A percentile compares a stretch with the other conserved stretches of the same genome.
These are phyloP conservation scores for Picochlorum sp. DNA, from an alignment of 139 green algal species.

Conservation along the genomic window DNA sequence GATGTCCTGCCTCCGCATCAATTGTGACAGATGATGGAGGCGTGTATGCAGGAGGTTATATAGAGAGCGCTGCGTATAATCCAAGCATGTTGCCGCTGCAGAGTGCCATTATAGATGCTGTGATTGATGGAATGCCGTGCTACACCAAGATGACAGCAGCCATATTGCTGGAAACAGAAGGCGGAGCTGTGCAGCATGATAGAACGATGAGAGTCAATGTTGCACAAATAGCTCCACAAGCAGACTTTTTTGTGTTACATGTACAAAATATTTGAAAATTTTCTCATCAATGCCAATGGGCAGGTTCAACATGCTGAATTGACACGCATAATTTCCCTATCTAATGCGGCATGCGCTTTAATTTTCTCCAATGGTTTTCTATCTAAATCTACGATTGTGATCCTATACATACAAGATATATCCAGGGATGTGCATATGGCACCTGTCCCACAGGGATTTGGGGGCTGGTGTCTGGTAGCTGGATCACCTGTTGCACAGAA, in stretches of 20 bases:
- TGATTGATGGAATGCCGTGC: conserved; percentile 46
- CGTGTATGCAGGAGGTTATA: conserved; percentile 55
- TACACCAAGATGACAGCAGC: conserved; percentile 49
- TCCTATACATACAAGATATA: conserved; percentile 10
- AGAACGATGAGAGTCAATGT: conserved; percentile 19
- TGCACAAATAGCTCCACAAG: conserved; percentile 28
- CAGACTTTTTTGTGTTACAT: conserved; percentile 22
- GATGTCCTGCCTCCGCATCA: conserved; percentile 57
- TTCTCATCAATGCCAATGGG: background rate
- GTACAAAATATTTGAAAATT: background rate
- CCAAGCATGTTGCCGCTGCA: conserved; percentile 71
- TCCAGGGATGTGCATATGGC: background rate
- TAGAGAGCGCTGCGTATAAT: conserved; percentile 83
- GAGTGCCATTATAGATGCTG: conserved; percentile 47
- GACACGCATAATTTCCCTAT: conserved; percentile 34
- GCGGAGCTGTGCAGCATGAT: conserved; percentile 36
- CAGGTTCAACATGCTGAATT: background rate
- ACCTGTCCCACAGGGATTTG: background rate
- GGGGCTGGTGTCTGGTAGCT: no score
- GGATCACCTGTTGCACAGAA: conserved; percentile 26
- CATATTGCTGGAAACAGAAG: conserved; percentile 51
- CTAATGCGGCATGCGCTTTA: conserved; percentile 42
- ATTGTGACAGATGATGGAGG: conserved; percentile 39
- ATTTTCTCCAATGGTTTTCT: conserved; percentile 62
- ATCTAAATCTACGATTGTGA: conserved; percentile 70